These are phyloP conservation scores for Protomyces macrosporus DNA, from an alignment of 1,139 yeast species.

Conservation along the genomic window DNA sequence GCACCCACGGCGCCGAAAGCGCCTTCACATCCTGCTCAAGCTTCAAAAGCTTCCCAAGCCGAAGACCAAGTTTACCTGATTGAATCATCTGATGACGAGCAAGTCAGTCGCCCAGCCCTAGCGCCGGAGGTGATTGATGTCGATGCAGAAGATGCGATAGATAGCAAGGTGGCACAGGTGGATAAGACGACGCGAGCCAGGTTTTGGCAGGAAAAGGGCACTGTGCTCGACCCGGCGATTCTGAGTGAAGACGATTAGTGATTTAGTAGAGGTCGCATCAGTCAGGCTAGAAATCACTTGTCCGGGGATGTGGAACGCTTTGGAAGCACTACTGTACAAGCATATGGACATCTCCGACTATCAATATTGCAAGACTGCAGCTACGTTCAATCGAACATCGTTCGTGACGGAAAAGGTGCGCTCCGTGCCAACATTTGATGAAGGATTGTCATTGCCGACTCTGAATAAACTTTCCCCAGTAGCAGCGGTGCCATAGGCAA, in stretches of 20 bases:
- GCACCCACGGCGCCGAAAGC: not conserved
- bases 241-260: too few species aligned
- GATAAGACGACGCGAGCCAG: conserved; percentile 7
- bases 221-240: not conserved
- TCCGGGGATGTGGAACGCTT: too few species aligned
- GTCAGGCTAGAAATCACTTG: too few species aligned
- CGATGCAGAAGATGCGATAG: conserved; percentile 5
- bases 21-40: not conserved
- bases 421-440: too few species aligned
- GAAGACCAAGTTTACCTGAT: conserved; percentile 5
- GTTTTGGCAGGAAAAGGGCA: conserved; percentile 23
- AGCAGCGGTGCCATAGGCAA: too few species aligned
- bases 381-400: not conserved
- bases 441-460: too few species aligned
- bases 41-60: not conserved
- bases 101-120: not conserved
- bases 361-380: not conserved
- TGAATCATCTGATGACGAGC: conserved; percentile 20
- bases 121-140: conserved; percentile 3
- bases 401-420: too few species aligned
- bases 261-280: too few species aligned
- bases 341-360: too few species aligned
- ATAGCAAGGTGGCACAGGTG: conserved; percentile 15
- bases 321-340: too few species aligned
- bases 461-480: too few species aligned